Conservation (phyloP, 495 filamentous ascomycete genomes). For the Penicillium odoratum region DNA sequence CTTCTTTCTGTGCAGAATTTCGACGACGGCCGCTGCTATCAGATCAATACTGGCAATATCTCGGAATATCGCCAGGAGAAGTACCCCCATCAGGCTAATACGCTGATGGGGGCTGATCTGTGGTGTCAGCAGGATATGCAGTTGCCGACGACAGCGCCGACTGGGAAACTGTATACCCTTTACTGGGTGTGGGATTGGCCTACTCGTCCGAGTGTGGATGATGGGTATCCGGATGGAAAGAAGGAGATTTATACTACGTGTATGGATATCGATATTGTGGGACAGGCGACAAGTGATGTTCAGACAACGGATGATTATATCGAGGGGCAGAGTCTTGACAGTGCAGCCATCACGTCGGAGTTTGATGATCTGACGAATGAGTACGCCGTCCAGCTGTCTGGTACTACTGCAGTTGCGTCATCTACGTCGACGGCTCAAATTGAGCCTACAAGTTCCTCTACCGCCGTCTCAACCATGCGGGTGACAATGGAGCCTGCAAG, state of each 20-base stretch:
- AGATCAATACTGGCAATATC: conserved; percentile 57
- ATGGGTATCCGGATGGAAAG: conserved; percentile 50
- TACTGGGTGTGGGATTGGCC: conserved; percentile 98
- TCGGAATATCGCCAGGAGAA: conserved; percentile 51
- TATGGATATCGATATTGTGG: conserved; percentile 69
- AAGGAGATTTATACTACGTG: conserved; percentile 80
- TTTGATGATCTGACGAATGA: conserved; percentile 28
- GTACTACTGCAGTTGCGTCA: background rate
- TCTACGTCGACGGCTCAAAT: conserved; percentile 1
- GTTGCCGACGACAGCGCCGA: conserved; percentile 57
- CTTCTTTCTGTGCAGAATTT: conserved; percentile 73
- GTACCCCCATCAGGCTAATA: conserved; percentile 45
- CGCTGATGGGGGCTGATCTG: conserved; percentile 52
- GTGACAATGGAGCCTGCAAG: background rate
- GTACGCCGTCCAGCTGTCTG: background rate
- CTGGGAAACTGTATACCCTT: conserved; percentile 63
- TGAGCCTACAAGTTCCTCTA: conserved; percentile 7
- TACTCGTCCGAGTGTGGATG: conserved; percentile 47
- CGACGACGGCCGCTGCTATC: conserved; percentile 84
- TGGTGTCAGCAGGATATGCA: conserved; percentile 78
- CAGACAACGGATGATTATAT: conserved; percentile 22
- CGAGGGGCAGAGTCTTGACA: conserved; percentile 37
- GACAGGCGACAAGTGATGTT: conserved; percentile 16
- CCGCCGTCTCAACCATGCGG: background rate
- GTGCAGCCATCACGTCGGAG: conserved; percentile 38